These are phyloP conservation scores for Zasmidium cellare DNA, from an alignment of 2,329 filamentous ascomycete genomes.

Conservation along the genomic window DNA sequence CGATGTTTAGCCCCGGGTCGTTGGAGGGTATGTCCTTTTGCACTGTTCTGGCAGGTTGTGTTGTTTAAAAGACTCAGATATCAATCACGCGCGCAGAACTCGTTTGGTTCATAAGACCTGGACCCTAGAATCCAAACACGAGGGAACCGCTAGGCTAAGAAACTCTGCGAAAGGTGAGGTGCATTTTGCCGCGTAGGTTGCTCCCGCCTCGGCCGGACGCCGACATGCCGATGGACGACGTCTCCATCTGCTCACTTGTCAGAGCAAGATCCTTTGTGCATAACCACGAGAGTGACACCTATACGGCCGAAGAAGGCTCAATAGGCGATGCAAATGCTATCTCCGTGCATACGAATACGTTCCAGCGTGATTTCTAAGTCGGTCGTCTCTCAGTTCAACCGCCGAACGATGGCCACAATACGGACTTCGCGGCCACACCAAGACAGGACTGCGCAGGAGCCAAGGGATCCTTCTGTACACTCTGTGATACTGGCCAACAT, in stretches of 20 bases:
- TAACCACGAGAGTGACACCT: neutral
- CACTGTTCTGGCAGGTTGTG: too few species aligned
- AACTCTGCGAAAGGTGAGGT: neutral
- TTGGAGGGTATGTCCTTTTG: neutral
- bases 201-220: neutral
- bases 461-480: constrained; percentile 66
- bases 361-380: neutral
- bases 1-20: neutral
- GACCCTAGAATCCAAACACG: neutral
- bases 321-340: neutral
- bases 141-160: neutral
- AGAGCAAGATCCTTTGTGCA: neutral
- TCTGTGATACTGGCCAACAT: constrained; percentile 62
- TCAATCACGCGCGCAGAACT: neutral
- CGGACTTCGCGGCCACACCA: constrained; percentile 53
- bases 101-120: neutral
- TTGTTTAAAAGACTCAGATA: too few species aligned
- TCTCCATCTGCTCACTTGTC: too few species aligned
- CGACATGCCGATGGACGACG: neutral
- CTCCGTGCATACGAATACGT: neutral
- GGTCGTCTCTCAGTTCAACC: neutral
- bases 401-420: constrained; percentile 32
- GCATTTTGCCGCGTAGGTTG: neutral
- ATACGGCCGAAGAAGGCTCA: neutral
- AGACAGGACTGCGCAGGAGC: constrained; percentile 72